Evolutionary conservation across 441 rosid genomes (phyloP).

Genomic region (Pelargonium australe): DNA sequence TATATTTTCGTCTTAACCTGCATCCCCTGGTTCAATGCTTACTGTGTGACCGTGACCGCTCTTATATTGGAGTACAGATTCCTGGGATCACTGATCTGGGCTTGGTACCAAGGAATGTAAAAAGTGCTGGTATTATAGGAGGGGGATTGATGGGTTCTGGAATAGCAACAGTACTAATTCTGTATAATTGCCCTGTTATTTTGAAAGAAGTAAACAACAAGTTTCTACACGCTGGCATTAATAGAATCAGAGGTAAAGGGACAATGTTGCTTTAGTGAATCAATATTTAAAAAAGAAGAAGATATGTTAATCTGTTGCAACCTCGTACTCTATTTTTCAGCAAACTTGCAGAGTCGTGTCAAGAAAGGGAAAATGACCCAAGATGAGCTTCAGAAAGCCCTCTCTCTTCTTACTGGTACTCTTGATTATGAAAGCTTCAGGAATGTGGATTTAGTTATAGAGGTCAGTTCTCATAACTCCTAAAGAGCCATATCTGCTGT

Average conservation of each 20-base stretch:
- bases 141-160: constrained; percentile 99
- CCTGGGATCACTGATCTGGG: constrained; percentile 87
- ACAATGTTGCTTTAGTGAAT: too few species aligned
- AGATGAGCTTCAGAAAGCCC: constrained; percentile 76
- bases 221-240: constrained; percentile 79
- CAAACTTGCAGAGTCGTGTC: constrained; percentile 81
- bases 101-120: constrained; percentile 62
- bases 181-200: constrained; percentile 70
- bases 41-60: too few species aligned
- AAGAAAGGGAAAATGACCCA: constrained; percentile 73
- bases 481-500: too few species aligned
- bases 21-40: too few species aligned
- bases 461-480: constrained; percentile 35
- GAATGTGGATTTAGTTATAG: constrained; percentile 93
- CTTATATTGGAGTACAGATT: constrained; percentile 36
- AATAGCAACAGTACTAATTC: constrained; percentile 83
- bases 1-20: too few species aligned
- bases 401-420: constrained; percentile 68
- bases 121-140: constrained; percentile 81
- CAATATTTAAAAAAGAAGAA: too few species aligned
- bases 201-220: constrained; percentile 88
- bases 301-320: too few species aligned
- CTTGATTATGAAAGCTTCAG: constrained; percentile 80
- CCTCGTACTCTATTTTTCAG: constrained; percentile 27
- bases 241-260: constrained; percentile 66